phyloP scores from a whole-genome alignment of 306 rosid species.

The Argentina anserina region DNA sequence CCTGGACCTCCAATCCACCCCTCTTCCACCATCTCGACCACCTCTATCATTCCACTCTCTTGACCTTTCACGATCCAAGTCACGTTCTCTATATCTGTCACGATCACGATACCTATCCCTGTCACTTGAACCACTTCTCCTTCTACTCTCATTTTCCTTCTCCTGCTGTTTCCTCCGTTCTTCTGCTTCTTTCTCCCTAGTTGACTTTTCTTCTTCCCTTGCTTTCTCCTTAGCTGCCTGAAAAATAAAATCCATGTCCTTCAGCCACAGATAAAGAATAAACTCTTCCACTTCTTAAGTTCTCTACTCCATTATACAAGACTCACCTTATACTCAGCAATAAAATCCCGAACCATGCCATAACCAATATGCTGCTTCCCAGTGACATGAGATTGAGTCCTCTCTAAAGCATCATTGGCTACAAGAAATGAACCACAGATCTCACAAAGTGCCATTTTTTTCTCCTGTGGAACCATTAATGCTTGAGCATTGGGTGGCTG shows the following conservation, averaged over 20 bases:
- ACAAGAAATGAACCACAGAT: slow-evolving; percentile 97
- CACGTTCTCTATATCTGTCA: slow-evolving; percentile 71
- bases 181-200: slow-evolving; percentile 84
- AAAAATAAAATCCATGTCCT: slow-evolving; percentile 20
- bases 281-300: not conserved
- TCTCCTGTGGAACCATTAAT: slow-evolving; percentile 83
- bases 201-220: slow-evolving; percentile 73
- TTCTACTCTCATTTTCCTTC: slow-evolving; percentile 61
- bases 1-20: slow-evolving; percentile 61
- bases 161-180: slow-evolving; percentile 82
- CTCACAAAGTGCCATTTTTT: slow-evolving; percentile 98
- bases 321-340: slow-evolving; percentile 70
- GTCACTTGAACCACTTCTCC: slow-evolving; percentile 71
- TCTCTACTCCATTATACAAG: slow-evolving; percentile 12
- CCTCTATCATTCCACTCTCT: slow-evolving; percentile 72
- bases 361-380: slow-evolving; percentile 99
- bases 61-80: slow-evolving; percentile 64
- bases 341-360: slow-evolving; percentile 98
- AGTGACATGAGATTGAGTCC: slow-evolving; percentile 92
- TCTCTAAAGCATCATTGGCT: slow-evolving; percentile 97
- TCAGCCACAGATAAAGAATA: slow-evolving; percentile 2
- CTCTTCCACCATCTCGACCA: slow-evolving; percentile 70
- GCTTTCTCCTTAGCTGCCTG: slow-evolving; percentile 86
- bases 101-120: slow-evolving; percentile 64
- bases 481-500: slow-evolving; percentile 73